Base-by-base conservation (phyloP, 306 rosid genomes). In the Rubus idaeus region DNA sequence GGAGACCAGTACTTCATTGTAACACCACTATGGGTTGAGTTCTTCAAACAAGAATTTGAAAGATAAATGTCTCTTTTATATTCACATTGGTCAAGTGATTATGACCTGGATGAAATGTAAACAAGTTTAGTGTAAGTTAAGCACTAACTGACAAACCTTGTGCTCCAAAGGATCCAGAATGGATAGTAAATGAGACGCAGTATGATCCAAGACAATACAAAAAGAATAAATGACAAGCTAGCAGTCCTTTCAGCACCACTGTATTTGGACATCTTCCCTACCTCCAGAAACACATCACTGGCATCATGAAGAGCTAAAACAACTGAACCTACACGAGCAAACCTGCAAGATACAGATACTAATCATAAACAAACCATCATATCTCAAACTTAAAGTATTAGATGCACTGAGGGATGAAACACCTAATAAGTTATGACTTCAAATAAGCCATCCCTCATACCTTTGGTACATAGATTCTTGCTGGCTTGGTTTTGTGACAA, bases 231-330 rank as follows among this genome's bases (percentile, higher is more conserved):
- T 45, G 98, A 73, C 89, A 87, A 12, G 88, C 98, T 92, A 74
- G 98, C 97, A 53, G 76, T 52, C 52, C 72, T 74, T 81, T 95
- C 98, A 40, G 90, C 92, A 51, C 97, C 97, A 45, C 92, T 50
- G 85, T 95, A 95, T 84, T 85, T 95, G 74, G 97, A 89, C 98
- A 95, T 95, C 89, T 95, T 95, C 79, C 97, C 98, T 20, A 80
- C 84, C 87, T 95, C 98, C 79, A 95, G 87, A 86, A 92, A 95
- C 80, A 95, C 92, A 79, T 95, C 98, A 73, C 86, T 88, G 10
- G 91, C 96, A 86, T 95, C 98, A 81, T 95, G 98, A 88, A 95
- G 88, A 74, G 98, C 97, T 50, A 95, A 91, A 81, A 95, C 92
- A 81, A 95, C 75, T 50, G 98, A 90, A 68, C 98, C 98, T 65